A percentile compares a stretch with the other conserved stretches of the same genome.
phyloP scores from a whole-genome alignment of 768 basidiomycete species.

The Collybia mongolica region DNA sequence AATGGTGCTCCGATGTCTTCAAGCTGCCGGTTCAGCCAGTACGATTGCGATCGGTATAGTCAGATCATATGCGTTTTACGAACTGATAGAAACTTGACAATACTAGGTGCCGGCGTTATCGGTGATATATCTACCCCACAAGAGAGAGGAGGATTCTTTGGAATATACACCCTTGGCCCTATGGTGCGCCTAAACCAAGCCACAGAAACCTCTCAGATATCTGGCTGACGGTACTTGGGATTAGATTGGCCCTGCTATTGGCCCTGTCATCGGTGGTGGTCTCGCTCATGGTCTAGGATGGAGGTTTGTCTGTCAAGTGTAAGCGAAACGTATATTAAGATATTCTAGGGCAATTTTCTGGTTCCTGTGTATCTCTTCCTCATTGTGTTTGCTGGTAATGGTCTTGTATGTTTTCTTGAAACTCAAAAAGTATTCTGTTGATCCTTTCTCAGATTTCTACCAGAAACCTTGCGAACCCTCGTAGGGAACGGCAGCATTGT shows the following conservation, averaged over 20 bases:
- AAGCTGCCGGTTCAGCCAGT: slow-evolving; percentile 78
- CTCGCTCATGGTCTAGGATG: slow-evolving; percentile 60
- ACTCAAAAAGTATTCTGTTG: slow-evolving; percentile 31
- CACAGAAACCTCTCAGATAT: background rate
- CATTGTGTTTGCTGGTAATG: slow-evolving; percentile 43
- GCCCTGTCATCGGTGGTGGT: slow-evolving; percentile 60
- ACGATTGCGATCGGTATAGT: slow-evolving; percentile 67
- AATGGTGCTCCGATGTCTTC: slow-evolving; percentile 76
- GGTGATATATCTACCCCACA: slow-evolving; percentile 72
- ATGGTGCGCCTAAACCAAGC: slow-evolving; percentile 34
- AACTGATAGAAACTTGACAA: background rate
- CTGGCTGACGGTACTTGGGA: slow-evolving; percentile 3
- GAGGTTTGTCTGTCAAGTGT: slow-evolving; percentile 40
- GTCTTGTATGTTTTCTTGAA: slow-evolving; percentile 36
- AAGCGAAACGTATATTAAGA: background rate
- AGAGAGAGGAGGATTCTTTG: slow-evolving; percentile 76
- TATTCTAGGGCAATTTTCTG: slow-evolving; percentile 55
- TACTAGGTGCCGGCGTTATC: slow-evolving; percentile 68
- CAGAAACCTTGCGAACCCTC: slow-evolving; percentile 53
- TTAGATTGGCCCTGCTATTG: slow-evolving; percentile 60
- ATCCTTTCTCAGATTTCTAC: slow-evolving; percentile 40
- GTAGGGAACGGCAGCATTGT: slow-evolving; percentile 53
- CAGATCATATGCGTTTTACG: background rate
- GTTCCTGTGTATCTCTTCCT: slow-evolving; percentile 54
- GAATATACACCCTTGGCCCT: slow-evolving; percentile 65